Evolutionary conservation across 306 rosid genomes (phyloP), one percentile per base, ranked within the genome.

Genomic region (Astragalus membranaceus): DNA sequence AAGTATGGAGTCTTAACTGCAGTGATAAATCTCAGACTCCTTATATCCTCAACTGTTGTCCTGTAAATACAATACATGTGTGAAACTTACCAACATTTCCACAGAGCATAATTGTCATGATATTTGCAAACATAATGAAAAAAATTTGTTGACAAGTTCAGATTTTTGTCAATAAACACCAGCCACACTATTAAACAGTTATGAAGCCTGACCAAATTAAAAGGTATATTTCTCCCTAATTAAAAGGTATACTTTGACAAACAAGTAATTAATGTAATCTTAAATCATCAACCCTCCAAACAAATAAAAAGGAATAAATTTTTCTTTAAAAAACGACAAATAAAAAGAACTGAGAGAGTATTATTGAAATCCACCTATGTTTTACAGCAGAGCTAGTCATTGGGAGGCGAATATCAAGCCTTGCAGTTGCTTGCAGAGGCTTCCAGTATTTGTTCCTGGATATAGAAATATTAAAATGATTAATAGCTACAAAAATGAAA

Each of bases 1-100:
- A 92, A 86, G 78, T 89, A 87, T 14, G 98, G 95, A 5, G 95
- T 89, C 83, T 92, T 89, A 76, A 87, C 81, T 57, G 96, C 98
- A 47, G 98, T 87, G 69, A 89, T 72, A 82, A 89, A 72, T 69
- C 95, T 85, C 69, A 92, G 70, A 72, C 85, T 46, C 80, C 81
- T 80, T 60, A 89, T 83, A 42, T 78, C 92, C 26, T 92, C 92
- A 7, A 78, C 42, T 2, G 87, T 84, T 54, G 94, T 86, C 84
- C 96, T 92, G 94, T 15, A 84, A 73, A 75, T 50, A 43, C 11
- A 23, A 7, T 42, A 63, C 39, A 62, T 2, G 16, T 10, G 11
- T 26, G 3, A 20, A 39, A 61, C 52, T 23, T 10, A 44, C 11
- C 11, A 10, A 91, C 96, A 42, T 36, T 46, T 44, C 7, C 7